These are phyloP conservation scores for Manihot esculenta DNA, from an alignment of 441 rosid genomes.

Conservation along the genomic window DNA sequence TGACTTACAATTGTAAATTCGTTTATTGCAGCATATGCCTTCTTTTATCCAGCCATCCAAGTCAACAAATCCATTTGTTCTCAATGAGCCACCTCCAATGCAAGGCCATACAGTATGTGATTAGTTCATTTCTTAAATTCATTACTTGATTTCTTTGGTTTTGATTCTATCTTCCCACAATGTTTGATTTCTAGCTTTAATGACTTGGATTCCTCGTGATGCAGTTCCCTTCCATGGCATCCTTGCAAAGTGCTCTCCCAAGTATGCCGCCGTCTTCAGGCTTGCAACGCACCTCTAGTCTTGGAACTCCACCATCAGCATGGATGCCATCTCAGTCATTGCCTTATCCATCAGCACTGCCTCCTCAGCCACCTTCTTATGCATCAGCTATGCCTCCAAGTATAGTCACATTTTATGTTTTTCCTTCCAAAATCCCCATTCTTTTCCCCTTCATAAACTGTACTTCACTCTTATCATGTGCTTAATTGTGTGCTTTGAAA, in stretches of 20 bases:
- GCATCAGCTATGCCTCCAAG: constrained; percentile 49
- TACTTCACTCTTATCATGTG: constrained; percentile 6
- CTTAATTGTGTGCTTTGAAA: constrained; percentile 26
- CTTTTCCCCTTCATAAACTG: background rate
- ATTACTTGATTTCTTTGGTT: background rate
- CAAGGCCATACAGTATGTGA: constrained; percentile 58
- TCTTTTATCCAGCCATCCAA: constrained; percentile 48
- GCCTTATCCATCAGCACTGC: constrained; percentile 47
- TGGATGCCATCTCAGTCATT: constrained; percentile 60
- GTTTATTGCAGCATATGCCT: constrained; percentile 52
- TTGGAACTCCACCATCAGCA: constrained; percentile 40
- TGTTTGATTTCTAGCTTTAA: background rate
- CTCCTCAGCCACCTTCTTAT: constrained; percentile 41
- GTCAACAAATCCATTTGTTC: constrained; percentile 88
- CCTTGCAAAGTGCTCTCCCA: constrained; percentile 69
- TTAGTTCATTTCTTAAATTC: constrained; percentile 17
- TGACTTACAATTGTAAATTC: constrained; percentile 17
- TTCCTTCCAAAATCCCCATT: background rate
- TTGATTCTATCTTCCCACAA: background rate
- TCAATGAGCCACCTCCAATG: constrained; percentile 43
- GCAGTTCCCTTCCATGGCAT: constrained; percentile 75
- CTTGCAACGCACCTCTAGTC: constrained; percentile 40
- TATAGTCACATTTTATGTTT: constrained; percentile 15
- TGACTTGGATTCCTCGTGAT: constrained; percentile 24
- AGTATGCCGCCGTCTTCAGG: constrained; percentile 47